Conservation (phyloP, 371 early-diverging fungal genomes). For the Dentiscutata heterogama region DNA sequence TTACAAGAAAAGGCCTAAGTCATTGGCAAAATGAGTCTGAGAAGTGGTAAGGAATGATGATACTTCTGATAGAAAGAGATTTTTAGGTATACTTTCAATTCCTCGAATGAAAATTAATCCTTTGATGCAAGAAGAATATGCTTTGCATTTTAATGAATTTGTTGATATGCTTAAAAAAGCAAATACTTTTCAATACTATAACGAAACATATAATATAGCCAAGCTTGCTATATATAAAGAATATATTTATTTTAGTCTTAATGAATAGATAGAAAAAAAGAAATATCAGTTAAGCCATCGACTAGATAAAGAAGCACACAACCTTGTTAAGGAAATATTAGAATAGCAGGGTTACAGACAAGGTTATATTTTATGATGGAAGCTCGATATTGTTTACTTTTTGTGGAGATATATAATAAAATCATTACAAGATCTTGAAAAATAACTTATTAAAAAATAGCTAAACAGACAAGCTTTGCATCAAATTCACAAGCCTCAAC, state of each 20-base stretch:
- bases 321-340: background rate
- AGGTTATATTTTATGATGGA: too few relatives aligned
- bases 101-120: slow-evolving; percentile 22
- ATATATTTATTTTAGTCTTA: background rate
- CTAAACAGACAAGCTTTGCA: too few relatives aligned
- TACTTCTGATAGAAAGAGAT: slow-evolving; percentile 29
- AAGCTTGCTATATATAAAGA: background rate
- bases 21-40: slow-evolving; percentile 34
- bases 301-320: slow-evolving; percentile 14
- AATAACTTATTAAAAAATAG: too few relatives aligned
- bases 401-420: too few relatives aligned
- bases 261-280: slow-evolving; percentile 11
- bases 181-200: slow-evolving; percentile 2
- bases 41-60: slow-evolving; percentile 9
- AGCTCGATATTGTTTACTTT: too few relatives aligned
- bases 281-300: slow-evolving; percentile 10
- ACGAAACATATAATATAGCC: background rate
- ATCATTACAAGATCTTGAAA: too few relatives aligned
- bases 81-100: slow-evolving; percentile 36
- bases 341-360: too few relatives aligned
- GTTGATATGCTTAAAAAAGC: slow-evolving; percentile 16
- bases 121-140: slow-evolving; percentile 17
- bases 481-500: too few relatives aligned
- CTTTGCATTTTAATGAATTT: background rate
- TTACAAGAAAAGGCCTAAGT: too few relatives aligned